Conservation (phyloP, 2,329 filamentous ascomycete genomes). For the Hymenoscyphus occultus region DNA sequence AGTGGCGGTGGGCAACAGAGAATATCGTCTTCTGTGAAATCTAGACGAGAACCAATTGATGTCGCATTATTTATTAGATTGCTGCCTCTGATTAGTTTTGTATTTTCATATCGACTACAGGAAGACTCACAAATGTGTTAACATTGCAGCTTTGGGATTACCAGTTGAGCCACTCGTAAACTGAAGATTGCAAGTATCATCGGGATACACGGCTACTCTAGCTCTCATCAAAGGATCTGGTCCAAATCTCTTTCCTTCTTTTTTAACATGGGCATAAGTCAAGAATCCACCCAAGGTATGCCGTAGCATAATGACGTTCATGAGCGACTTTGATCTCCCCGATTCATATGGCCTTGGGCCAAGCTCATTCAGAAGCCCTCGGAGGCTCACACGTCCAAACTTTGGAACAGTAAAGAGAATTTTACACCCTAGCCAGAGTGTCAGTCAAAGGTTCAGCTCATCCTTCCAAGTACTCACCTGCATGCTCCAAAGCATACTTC, state of each 20-base stretch:
- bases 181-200: constrained; percentile 70
- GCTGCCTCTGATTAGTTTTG: constrained; percentile 17
- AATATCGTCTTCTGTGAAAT: constrained; percentile 58
- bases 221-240: constrained; percentile 9
- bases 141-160: constrained; percentile 69
- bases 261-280: constrained; percentile 35
- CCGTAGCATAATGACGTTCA: constrained; percentile 58
- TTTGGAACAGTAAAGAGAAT: constrained; percentile 69
- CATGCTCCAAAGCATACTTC: constrained; percentile 67
- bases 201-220: constrained; percentile 40
- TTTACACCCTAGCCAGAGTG: constrained; percentile 56
- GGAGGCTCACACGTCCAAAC: constrained; percentile 65
- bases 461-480: constrained; percentile 46
- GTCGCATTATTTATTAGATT: constrained; percentile 63
- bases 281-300: constrained; percentile 51
- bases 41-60: constrained; percentile 65
- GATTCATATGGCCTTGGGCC: constrained; percentile 40
- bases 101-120: neutral
- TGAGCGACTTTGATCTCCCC: constrained; percentile 40
- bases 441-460: neutral
- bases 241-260: constrained; percentile 38
- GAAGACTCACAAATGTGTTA: constrained; percentile 47
- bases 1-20: constrained; percentile 63
- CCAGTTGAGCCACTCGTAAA: constrained; percentile 76
- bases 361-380: constrained; percentile 50